Conservation (phyloP, 2,329 filamentous ascomycete genomes). For the Penicillium sp. region DNA sequence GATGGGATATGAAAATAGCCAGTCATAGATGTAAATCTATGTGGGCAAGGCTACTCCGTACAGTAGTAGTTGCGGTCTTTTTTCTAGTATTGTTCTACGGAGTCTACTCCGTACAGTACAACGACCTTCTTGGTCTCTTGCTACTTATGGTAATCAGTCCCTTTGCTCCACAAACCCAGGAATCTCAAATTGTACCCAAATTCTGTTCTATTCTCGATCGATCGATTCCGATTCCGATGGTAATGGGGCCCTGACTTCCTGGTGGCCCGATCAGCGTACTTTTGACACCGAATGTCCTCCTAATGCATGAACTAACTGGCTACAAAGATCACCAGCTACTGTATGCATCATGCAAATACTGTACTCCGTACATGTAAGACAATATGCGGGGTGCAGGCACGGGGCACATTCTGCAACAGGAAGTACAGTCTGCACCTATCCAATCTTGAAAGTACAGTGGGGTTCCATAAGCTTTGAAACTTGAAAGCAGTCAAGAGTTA, state of each 20-base stretch:
- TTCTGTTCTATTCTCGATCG: slow-evolving; percentile 20
- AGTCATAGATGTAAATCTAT: background rate
- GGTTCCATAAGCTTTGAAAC: background rate
- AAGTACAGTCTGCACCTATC: background rate
- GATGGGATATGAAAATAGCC: background rate
- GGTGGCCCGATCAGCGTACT: slow-evolving; percentile 19
- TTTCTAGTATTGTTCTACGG: background rate
- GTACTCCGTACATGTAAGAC: background rate
- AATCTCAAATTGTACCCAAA: slow-evolving; percentile 3
- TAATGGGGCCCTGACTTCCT: slow-evolving; percentile 16
- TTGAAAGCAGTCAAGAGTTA: background rate
- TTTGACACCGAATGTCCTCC: slow-evolving; percentile 8
- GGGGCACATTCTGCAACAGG: background rate
- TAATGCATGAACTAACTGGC: too few relatives aligned
- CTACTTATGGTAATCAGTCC: background rate
- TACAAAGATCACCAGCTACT: background rate
- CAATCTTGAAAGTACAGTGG: background rate
- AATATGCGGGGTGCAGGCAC: background rate
- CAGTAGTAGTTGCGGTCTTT: background rate
- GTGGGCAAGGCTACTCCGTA: background rate
- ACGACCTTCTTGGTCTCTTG: background rate
- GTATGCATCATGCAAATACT: background rate
- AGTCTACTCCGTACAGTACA: background rate
- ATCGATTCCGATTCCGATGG: slow-evolving; percentile 25
- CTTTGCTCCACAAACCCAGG: slow-evolving; percentile 15